Conservation (phyloP, 2,329 filamentous ascomycete species). For the Venturia asperata region DNA sequence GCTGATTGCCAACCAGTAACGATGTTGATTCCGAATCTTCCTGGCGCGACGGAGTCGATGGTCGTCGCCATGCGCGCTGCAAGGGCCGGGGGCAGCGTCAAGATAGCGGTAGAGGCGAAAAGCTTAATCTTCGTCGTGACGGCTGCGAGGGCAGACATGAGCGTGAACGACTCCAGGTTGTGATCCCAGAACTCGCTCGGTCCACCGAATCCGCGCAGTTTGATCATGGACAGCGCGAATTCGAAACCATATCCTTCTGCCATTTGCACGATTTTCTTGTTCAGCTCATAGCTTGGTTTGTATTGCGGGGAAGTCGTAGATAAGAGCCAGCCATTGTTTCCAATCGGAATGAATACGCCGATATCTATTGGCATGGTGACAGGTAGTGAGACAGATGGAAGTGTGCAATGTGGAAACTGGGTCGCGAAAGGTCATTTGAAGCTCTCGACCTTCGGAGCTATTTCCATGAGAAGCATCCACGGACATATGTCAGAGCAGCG, state of each 20-base stretch:
- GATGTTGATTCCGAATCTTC: constrained; percentile 31
- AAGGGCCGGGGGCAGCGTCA: constrained; percentile 29
- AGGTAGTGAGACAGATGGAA: not conserved
- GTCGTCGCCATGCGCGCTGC: constrained; percentile 30
- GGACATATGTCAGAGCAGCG: not conserved
- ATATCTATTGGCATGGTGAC: constrained; percentile 22
- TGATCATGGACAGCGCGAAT: constrained; percentile 15
- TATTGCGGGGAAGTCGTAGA: constrained; percentile 30
- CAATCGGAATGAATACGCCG: constrained; percentile 28
- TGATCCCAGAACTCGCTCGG: constrained; percentile 32
- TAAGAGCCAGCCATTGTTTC: constrained; percentile 33
- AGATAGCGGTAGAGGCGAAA: constrained; percentile 29
- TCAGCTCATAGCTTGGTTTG: constrained; percentile 28
- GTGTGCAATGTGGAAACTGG: not conserved
- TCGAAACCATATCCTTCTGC: constrained; percentile 8
- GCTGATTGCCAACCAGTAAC: constrained; percentile 32
- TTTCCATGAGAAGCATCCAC: no score
- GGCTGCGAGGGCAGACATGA: constrained; percentile 31
- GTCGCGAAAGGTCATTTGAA: not conserved
- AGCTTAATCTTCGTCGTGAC: constrained; percentile 32
- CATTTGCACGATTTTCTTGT: constrained; percentile 12
- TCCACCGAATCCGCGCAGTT: constrained; percentile 21
- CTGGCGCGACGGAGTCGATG: constrained; percentile 30
- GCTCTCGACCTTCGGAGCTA: no score
- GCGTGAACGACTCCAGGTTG: constrained; percentile 31